These are phyloP conservation scores for Stylonectria norvegica DNA, from an alignment of 2,329 filamentous ascomycete species.

Conservation along the genomic window DNA sequence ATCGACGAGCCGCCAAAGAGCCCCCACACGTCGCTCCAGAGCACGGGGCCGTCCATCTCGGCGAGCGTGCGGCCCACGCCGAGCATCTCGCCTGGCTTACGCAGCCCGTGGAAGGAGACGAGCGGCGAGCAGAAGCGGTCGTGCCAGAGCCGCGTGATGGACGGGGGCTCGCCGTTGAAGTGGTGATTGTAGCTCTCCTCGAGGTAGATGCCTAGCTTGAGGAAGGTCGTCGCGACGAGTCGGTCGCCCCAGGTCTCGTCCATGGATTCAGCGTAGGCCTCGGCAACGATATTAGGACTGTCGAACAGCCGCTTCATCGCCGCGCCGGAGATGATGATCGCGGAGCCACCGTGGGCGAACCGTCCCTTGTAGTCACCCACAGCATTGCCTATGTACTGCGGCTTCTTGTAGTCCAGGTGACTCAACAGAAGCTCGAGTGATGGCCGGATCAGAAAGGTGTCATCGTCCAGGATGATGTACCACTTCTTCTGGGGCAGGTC, in stretches of 20 bases:
- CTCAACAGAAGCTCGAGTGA: constrained; percentile 47
- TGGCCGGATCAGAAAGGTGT: constrained; percentile 51
- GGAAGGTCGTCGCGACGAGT: constrained; percentile 50
- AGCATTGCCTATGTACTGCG: constrained; percentile 54
- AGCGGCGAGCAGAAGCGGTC: constrained; percentile 54
- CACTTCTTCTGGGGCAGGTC: constrained; percentile 53
- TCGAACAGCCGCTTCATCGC: constrained; percentile 47
- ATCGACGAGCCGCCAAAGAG: constrained; percentile 44
- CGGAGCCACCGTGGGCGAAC: constrained; percentile 57
- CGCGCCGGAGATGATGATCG: constrained; percentile 49
- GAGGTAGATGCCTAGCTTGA: constrained; percentile 52
- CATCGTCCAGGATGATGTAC: constrained; percentile 57
- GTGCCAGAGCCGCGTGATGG: constrained; percentile 45
- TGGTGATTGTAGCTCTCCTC: constrained; percentile 52
- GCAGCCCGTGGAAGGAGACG: constrained; percentile 51
- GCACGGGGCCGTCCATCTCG: constrained; percentile 37
- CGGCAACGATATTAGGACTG: constrained; percentile 40
- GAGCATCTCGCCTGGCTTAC: constrained; percentile 43
- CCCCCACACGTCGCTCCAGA: constrained; percentile 50
- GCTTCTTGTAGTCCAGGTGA: constrained; percentile 45
- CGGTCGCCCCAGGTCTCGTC: constrained; percentile 53
- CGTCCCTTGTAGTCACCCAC: constrained; percentile 54
- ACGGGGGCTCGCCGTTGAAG: constrained; percentile 54
- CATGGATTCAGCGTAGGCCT: constrained; percentile 46
- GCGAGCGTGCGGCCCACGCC: constrained; percentile 42